Evolutionary conservation across 2,329 filamentous ascomycete species (phyloP), one percentile per base, ranked within the genome.

Genomic region (Clarireedia hainanense): DNA sequence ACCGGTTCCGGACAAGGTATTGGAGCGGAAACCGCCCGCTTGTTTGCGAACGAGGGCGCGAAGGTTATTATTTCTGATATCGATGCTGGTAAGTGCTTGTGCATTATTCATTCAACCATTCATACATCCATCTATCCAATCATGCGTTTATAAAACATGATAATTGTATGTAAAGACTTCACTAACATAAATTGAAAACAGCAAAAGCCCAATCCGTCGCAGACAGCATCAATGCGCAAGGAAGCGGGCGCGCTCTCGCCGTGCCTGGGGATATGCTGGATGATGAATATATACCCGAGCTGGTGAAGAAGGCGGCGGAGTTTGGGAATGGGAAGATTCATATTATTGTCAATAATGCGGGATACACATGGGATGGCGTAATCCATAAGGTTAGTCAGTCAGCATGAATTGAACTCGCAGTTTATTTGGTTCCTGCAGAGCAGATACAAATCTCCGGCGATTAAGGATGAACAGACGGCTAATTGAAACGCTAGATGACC

Each of bases 291-390:
- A 79, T 91, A 68, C 77, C 82, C 58, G 74, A 77, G 9, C 80
- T 95, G n/a, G 83, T 95, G 26, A 76, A 84, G 68, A 81, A 84
- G 67, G 80, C 89, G 0, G 90, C 88, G 1, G 85, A 85, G 48
- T 95, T 95, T 68, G 91, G 91, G 57, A 76, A 80, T 61, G 90
- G 89, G 67, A 95, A 95, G 76, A 91, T 96, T 60, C 87, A 95
- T 71, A 87, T 94, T 69, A 86, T 95, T 56, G 88, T 95, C 58
- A 95, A 95, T 73, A 95, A 95, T 70, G 91, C 90, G 0, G 90
- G 89, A 43, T 95, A 89, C 73, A 95, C 91, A 0, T 95, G 90
- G 89, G 91, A 96, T 70, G 91, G 86, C 6, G 89, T 95, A 40
- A 90, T 95, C 63, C 89, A 95, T 77, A 95, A 94, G 74, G 78